Base-by-base conservation (phyloP, 2,329 filamentous ascomycete species). In the Beauveria varroae region DNA sequence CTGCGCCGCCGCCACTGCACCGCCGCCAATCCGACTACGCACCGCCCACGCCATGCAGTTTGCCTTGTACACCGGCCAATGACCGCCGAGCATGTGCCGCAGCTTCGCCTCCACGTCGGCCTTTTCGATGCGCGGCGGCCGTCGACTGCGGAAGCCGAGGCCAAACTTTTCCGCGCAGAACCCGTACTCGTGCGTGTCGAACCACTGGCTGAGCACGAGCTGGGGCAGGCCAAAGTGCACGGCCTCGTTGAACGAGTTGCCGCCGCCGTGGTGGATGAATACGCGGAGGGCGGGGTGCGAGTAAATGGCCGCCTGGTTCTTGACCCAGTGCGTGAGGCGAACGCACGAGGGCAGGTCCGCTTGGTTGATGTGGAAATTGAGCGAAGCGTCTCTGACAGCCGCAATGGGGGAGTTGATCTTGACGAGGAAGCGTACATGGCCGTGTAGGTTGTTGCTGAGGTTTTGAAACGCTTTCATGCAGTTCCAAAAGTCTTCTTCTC, bases 171-270 rank as follows among this genome's bases (percentile, higher is more conserved):
- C 54, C 16, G 54, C 54, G 54, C 54, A 46, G 26, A 20, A 47
- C 6, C 54, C 41, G 41, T 57, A 57, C 54, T 57, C 54, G 54
- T 57, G 54, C 54, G 54, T 57, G 54, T 57, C 54, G 26, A 57
- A 57, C 54, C 54, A 57, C 54, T 57, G 54, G 26, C 41, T 46
- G 18, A 57, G 54, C 18, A 57, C 54, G 18, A 57, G 54, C 54
- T 57, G 54, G 1, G 54, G 54, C 40, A 57, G 30, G 41, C 40
- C 54, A 34, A 30, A 46, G 54, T 57, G 54, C 5, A 57, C 54
- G 9, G 54, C 54, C 54, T 57, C 54, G 54, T 57, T 57, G 54
- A 57, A 57, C 16, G 54, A 57, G 54, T 57, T 57, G 41, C 54
- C 54, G 40, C 54, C 54, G 41, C 54, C 54, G 26, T 57, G 54